Base-by-base conservation (phyloP, 2,329 filamentous ascomycete genomes). In the Ceratocystis cubensis region DNA sequence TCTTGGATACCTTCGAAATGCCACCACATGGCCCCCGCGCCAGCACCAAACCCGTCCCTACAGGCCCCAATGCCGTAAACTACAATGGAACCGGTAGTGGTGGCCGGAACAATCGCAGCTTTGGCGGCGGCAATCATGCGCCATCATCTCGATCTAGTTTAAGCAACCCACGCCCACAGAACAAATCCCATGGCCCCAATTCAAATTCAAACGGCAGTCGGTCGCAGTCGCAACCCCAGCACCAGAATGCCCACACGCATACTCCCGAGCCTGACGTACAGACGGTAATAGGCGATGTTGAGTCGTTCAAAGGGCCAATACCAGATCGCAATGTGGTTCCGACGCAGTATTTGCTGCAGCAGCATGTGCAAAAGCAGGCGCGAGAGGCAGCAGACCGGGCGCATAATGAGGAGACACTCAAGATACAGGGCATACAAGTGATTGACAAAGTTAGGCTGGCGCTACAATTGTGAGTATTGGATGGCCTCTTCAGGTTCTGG, bases 371-470 rank as follows among this genome's bases (percentile, higher is more conserved):
- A 69, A 86, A 86, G 74, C 82, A 96, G 67, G 80, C 82, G 57
- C 82, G 84, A 22, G 85, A 87, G 69, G 85, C 85, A 48, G 84
- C 87, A 72, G 88, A 89, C 72, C 85, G 89, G 64, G 84, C 88
- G 46, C 86, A 88, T 67, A 59, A 61, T 13, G 92, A 97, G 74
- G 89, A 93, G 72, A 84, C 78, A 69, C 85, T 90, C 70, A 86
- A 93, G 64, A 77, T 97, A 57, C 90, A 94, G 72, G 94, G 93
- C 20, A 87, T 96, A 8, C 84, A 90, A 68, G 88, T 93, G 81
- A 93, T 99, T 69, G 90, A 96, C 73, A 88, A 86, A 69, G 88
- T 96, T 53, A 84, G 93, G 61, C 85, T 87, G 71, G 83, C 84
- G 25, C 79, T 99, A 63, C 87, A 89, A 71, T 77, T 99, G 88